Conservation (phyloP, 179 eudicot species). For the Spinacia oleracea region DNA sequence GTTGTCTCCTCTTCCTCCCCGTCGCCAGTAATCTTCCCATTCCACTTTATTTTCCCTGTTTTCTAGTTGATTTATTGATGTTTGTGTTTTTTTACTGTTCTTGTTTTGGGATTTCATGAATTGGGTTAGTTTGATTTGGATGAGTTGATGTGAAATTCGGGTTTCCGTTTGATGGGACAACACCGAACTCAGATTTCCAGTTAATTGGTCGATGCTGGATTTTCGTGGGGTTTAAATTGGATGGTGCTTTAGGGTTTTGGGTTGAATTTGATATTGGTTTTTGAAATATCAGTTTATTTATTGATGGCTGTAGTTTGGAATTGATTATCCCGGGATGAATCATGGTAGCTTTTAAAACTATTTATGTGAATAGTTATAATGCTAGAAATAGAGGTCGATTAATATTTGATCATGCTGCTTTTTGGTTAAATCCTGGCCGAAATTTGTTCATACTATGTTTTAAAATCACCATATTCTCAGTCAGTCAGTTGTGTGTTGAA, state of each 20-base stretch:
- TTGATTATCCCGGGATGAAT: too few species aligned
- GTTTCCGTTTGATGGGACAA: neutral
- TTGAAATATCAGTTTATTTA: neutral
- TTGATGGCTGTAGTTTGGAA: neutral
- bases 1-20: conserved; percentile 27
- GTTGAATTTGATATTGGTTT: neutral
- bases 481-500: neutral
- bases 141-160: neutral
- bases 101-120: neutral
- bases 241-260: neutral
- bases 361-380: too few species aligned
- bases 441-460: too few species aligned
- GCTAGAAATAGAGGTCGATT: too few species aligned
- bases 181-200: neutral
- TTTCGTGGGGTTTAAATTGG: neutral
- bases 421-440: neutral
- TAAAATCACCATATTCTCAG: neutral
- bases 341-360: too few species aligned
- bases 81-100: neutral
- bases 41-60: neutral
- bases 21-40: conserved; percentile 25
- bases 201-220: neutral
- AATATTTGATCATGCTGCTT: neutral
- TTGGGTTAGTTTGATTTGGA: neutral
- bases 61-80: neutral